Conservation (phyloP, 2,329 filamentous ascomycete genomes). For the Arthrobotrys sphaeroides region DNA sequence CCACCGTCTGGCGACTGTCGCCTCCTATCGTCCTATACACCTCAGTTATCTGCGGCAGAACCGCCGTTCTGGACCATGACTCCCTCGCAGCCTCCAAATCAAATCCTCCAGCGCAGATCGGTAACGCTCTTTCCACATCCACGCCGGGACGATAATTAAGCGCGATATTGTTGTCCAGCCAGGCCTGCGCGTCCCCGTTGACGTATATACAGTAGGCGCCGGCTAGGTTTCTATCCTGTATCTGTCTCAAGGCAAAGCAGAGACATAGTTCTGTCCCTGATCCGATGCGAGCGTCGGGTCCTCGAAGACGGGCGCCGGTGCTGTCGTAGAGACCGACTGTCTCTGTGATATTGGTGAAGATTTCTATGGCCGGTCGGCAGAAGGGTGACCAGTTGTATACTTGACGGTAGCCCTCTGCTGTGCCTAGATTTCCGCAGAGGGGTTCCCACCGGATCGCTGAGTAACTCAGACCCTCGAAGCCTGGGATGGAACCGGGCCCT, state of each 20-base stretch:
- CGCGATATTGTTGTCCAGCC: not conserved
- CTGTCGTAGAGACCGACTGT: not conserved
- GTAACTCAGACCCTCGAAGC: not conserved
- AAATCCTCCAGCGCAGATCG: not conserved
- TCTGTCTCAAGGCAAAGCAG: not conserved
- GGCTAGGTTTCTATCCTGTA: not conserved
- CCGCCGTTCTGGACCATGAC: not conserved
- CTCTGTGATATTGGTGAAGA: not conserved
- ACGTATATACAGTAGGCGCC: not conserved
- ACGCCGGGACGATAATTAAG: not conserved
- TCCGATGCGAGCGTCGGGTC: not conserved
- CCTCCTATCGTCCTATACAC: not conserved
- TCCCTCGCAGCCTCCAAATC: not conserved
- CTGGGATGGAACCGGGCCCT: not conserved
- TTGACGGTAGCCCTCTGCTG: not conserved
- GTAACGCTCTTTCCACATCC: not conserved
- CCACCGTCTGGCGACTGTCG: not conserved
- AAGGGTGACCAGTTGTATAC: not conserved
- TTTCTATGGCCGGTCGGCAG: not conserved
- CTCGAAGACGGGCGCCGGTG: not conserved
- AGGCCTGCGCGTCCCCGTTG: not conserved
- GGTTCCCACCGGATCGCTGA: constrained; percentile 9
- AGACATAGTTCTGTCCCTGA: not conserved
- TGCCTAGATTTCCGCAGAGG: not conserved
- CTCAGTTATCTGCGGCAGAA: not conserved